Evolutionary conservation across 768 basidiomycete genomes (phyloP).

Genomic region (Cyclocybe aegerita): DNA sequence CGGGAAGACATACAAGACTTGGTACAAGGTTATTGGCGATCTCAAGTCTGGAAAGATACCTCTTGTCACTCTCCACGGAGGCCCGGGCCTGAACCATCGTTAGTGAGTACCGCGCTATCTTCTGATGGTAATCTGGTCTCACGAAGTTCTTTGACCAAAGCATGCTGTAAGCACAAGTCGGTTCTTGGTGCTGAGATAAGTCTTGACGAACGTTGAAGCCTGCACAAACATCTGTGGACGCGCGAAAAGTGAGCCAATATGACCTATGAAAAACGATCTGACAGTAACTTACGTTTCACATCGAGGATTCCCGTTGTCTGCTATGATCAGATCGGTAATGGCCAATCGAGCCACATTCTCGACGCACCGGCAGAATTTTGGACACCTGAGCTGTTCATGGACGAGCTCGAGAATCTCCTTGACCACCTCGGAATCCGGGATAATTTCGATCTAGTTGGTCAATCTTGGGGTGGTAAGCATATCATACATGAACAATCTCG

Average conservation of each 20-base stretch:
- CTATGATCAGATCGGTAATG: conserved; percentile 54
- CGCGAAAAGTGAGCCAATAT: neutral
- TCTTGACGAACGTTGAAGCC: neutral
- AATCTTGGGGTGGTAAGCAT: conserved; percentile 42
- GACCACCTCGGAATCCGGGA: conserved; percentile 36
- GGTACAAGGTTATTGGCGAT: conserved; percentile 44
- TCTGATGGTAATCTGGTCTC: neutral
- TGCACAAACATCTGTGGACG: neutral
- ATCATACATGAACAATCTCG: neutral
- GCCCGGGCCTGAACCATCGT: conserved; percentile 31
- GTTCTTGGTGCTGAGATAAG: neutral
- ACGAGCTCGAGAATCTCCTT: conserved; percentile 46
- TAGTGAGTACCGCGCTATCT: neutral
- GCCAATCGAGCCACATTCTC: conserved; percentile 44
- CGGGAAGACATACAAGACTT: conserved; percentile 34
- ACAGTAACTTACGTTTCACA: conserved; percentile 4
- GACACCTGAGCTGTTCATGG: conserved; percentile 43
- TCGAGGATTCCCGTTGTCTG: conserved; percentile 40
- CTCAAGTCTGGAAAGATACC: conserved; percentile 29
- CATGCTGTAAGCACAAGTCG: conserved; percentile 3
- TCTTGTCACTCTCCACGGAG: conserved; percentile 46
- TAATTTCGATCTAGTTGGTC: conserved; percentile 45
- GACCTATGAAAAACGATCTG: neutral
- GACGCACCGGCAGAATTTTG: conserved; percentile 47
- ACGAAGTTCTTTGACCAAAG: conserved; percentile 2